Evolutionary conservation across 2,329 filamentous ascomycete genomes (phyloP), one percentile per base, ranked within the genome.

Genomic region (Fusarium nurragi): DNA sequence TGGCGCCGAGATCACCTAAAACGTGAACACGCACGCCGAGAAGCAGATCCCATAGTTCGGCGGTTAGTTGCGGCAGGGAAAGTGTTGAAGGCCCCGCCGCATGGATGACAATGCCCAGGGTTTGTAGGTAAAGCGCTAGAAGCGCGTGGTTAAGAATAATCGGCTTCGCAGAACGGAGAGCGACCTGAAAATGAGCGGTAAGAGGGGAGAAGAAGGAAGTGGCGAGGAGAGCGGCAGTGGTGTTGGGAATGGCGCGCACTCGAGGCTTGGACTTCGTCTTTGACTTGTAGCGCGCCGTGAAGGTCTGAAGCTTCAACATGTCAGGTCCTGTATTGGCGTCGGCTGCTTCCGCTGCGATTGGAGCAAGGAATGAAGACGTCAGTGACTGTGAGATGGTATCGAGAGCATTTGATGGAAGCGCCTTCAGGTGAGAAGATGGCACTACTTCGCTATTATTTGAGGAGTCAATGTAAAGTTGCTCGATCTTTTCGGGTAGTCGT

Each of bases 201-300:
- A 99, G 82, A 0, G 95, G 94, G 65, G 90, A 91, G 85, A 98
- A 97, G 81, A 97, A 95, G 16, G 85, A 86, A 0, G 88, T 82
- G 0, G 88, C 85, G 23, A 98, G 86, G 23, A 97, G 80, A 47
- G 89, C 87, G 36, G 94, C 90, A 0, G 97, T 88, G 10, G 89
- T 89, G 73, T 97, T 97, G 12, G 90, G 85, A 14, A 90, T 89
- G 5, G 88, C 80, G 52, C 84, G 84, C 26, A 82, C 66, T 16
- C 80, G 79, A 2, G 79, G 79, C 54, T 73, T 78, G 18, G 71
- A 44, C 56, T 76, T 75, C 2, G 70, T 58, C 50, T 64, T 75
- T 34, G 73, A 71, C 59, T 73, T 82, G 69, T 77, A 77, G 3
- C 73, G 76, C 0, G 91, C 92, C 12, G 90, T 94, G 77, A 98